Percentiles rank a stretch among this genome's conserved stretches.
These are phyloP conservation scores for Backusella circina DNA, from an alignment of 192 early-diverging fungal species.

Conservation along the genomic window DNA sequence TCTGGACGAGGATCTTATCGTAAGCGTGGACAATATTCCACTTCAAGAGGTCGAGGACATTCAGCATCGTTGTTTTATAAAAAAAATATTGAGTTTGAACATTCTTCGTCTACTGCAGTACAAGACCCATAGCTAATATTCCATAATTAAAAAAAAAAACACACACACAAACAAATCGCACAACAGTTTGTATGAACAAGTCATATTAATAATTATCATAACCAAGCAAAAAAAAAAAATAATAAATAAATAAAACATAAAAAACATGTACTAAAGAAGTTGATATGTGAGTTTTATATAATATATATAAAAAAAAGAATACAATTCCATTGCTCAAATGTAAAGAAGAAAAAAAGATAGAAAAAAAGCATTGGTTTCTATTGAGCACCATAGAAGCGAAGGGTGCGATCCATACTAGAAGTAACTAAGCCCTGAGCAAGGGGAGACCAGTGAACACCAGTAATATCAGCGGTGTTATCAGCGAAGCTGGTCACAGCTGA, in stretches of 20 bases:
- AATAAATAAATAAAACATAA: background rate
- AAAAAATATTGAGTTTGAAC: background rate
- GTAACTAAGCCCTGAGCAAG: conserved; percentile 51
- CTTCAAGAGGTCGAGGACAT: background rate
- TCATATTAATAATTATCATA: background rate
- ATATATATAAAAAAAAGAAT: background rate
- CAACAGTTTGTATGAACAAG: background rate
- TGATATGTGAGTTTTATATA: background rate
- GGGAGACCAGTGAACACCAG: conserved; percentile 54
- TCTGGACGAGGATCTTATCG: background rate
- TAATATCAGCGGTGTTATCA: conserved; percentile 52
- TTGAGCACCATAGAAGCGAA: conserved; percentile 43
- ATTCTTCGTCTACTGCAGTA: background rate
- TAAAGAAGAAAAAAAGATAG: background rate
- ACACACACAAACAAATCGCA: too few species aligned
- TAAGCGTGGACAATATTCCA: background rate
- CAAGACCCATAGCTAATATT: background rate
- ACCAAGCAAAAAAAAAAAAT: background rate
- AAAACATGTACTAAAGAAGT: background rate
- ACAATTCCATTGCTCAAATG: background rate
- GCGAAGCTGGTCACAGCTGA: conserved; percentile 42
- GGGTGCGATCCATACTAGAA: conserved; percentile 53
- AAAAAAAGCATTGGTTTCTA: background rate
- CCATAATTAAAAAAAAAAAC: too few species aligned
- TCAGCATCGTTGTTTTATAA: background rate